Conservation (phyloP, 345 rosid genomes). For the Lagerstroemia speciosa region DNA sequence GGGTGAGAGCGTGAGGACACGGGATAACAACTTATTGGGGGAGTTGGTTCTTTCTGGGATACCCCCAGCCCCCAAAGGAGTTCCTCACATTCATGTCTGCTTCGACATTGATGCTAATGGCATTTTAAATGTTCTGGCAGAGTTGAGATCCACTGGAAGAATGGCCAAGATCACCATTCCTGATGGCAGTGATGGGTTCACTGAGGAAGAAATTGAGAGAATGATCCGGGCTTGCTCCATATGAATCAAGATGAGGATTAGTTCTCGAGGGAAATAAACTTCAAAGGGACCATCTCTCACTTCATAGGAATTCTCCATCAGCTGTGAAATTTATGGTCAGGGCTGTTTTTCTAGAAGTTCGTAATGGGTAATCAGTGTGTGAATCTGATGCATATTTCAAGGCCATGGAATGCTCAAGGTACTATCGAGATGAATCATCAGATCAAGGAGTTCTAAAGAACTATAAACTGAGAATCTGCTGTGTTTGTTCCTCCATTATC, state of each 20-base stretch:
- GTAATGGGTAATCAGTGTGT: background rate
- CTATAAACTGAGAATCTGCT: background rate
- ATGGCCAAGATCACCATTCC: constrained; percentile 23
- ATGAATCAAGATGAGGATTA: background rate
- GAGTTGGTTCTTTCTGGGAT: constrained; percentile 35
- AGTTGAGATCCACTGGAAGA: constrained; percentile 26
- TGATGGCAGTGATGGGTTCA: constrained; percentile 8
- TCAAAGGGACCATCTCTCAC: too few species aligned
- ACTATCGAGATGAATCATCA: too few species aligned
- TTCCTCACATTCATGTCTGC: constrained; percentile 34
- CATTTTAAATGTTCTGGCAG: constrained; percentile 25
- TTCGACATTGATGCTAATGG: constrained; percentile 30
- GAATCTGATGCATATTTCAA: background rate
- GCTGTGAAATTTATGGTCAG: background rate
- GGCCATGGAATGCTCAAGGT: background rate
- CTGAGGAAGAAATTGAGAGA: constrained; percentile 14
- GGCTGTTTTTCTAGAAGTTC: background rate
- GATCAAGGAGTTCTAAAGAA: too few species aligned
- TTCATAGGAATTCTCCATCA: background rate
- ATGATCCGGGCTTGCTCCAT: constrained; percentile 7
- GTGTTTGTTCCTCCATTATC: background rate
- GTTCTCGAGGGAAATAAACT: too few species aligned
- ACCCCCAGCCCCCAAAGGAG: constrained; percentile 35
- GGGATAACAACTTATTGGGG: constrained; percentile 29
- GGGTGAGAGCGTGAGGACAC: constrained; percentile 33